Conservation (phyloP, 768 basidiomycete species). For the Hydnum rufescens region DNA sequence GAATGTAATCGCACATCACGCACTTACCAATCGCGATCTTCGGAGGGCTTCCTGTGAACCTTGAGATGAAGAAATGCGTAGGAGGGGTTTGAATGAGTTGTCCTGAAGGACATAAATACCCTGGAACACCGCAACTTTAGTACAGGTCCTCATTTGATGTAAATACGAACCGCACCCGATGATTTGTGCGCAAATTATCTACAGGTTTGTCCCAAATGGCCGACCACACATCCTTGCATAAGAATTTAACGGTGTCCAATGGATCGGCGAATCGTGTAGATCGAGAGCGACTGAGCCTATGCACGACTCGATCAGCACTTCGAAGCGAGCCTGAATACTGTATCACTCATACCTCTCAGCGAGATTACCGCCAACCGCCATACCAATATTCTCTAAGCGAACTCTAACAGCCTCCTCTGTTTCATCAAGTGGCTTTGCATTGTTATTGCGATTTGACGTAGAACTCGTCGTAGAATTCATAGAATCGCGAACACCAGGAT, state of each 20-base stretch:
- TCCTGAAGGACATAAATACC: slow-evolving; percentile 90
- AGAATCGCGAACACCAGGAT: slow-evolving; percentile 18
- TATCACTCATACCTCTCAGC: slow-evolving; percentile 47
- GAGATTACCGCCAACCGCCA: slow-evolving; percentile 72
- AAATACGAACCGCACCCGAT: slow-evolving; percentile 27
- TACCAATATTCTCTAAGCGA: slow-evolving; percentile 63
- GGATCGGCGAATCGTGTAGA: slow-evolving; percentile 40
- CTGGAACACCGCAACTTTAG: slow-evolving; percentile 22
- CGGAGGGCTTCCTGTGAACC: slow-evolving; percentile 53
- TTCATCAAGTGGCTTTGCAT: slow-evolving; percentile 25
- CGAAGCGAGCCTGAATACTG: not conserved
- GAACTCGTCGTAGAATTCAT: slow-evolving; percentile 16
- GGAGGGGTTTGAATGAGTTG: slow-evolving; percentile 70
- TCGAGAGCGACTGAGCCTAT: slow-evolving; percentile 53
- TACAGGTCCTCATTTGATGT: not conserved
- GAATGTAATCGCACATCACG: not conserved
- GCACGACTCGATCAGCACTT: slow-evolving; percentile 5
- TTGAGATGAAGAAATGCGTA: slow-evolving; percentile 62
- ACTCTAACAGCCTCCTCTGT: slow-evolving; percentile 53
- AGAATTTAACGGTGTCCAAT: slow-evolving; percentile 80
- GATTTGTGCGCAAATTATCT: slow-evolving; percentile 88
- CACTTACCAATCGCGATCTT: slow-evolving; percentile 46
- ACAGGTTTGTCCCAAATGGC: slow-evolving; percentile 89
- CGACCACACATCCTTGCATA: slow-evolving; percentile 92
- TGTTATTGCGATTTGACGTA: not conserved